These are phyloP conservation scores for Aspergillus candidus DNA, from an alignment of 2,329 filamentous ascomycete genomes.

Conservation along the genomic window DNA sequence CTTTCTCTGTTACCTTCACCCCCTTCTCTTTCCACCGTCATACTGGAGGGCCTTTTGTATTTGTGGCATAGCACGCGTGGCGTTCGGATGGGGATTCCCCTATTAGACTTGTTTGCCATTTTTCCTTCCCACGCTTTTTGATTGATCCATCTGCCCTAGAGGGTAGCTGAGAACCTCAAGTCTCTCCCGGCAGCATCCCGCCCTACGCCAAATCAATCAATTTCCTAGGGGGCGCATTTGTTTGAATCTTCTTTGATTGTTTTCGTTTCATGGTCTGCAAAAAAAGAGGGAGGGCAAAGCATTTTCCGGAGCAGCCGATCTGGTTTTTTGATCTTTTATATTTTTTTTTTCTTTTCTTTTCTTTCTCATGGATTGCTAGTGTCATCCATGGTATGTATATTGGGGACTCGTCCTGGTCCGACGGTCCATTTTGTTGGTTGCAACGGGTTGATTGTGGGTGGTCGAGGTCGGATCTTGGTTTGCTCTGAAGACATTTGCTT, in stretches of 20 bases:
- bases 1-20: background rate
- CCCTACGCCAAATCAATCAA: background rate
- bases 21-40: conserved; percentile 5
- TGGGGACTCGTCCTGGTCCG: conserved; percentile 20
- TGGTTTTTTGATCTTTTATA: conserved; percentile 7
- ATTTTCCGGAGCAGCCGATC: conserved; percentile 28
- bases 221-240: conserved; percentile 30
- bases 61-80: conserved; percentile 35
- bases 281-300: conserved; percentile 27
- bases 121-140: conserved; percentile 14
- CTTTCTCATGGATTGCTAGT: conserved; percentile 5
- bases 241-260: conserved; percentile 1
- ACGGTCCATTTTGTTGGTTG: conserved; percentile 9
- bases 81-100: conserved; percentile 26
- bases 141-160: conserved; percentile 9
- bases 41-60: conserved; percentile 23
- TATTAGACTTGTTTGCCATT: conserved; percentile 30
- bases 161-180: no score
- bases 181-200: no score
- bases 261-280: conserved; percentile 22
- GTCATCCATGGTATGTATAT: conserved; percentile 14
- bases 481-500: conserved; percentile 22
- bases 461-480: conserved; percentile 14
- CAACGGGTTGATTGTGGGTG: no score
- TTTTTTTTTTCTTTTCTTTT: conserved; percentile 14